phyloP scores from a whole-genome alignment of 2,329 filamentous ascomycete genomes.

The Xylaria sp. region DNA sequence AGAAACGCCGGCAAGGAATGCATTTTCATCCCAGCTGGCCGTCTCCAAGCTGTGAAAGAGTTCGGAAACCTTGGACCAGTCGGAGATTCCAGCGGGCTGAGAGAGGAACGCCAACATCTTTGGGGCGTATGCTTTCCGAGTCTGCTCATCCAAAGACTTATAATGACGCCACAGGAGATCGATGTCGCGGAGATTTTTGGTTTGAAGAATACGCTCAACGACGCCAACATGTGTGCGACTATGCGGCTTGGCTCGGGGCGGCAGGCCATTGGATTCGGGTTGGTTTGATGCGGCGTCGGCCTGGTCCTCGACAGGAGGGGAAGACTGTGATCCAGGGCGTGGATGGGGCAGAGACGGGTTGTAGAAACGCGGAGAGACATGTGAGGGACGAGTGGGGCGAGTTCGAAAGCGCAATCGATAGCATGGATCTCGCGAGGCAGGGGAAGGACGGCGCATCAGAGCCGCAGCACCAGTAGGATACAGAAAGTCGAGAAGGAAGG shows the following conservation, averaged over 20 bases:
- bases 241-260: neutral
- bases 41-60: constrained; percentile 55
- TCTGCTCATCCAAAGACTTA: constrained; percentile 50
- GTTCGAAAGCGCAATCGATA: constrained; percentile 44
- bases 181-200: constrained; percentile 37
- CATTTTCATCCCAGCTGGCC: constrained; percentile 54
- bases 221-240: constrained; percentile 27
- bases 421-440: constrained; percentile 42
- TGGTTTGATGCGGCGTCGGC: neutral
- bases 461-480: constrained; percentile 61
- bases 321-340: constrained; percentile 14
- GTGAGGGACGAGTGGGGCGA: constrained; percentile 39
- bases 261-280: constrained; percentile 2
- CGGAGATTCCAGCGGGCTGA: constrained; percentile 55
- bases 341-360: constrained; percentile 42
- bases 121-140: constrained; percentile 47
- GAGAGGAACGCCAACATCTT: constrained; percentile 57
- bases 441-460: constrained; percentile 54
- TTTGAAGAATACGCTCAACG: constrained; percentile 41
- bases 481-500: constrained; percentile 66
- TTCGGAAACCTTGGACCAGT: constrained; percentile 58
- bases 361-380: constrained; percentile 43
- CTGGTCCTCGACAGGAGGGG: neutral
- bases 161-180: constrained; percentile 60
- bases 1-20: constrained; percentile 55